Percentiles rank a stretch among this genome's conserved stretches.
Evolutionary conservation across 257 asterid genomes (phyloP).

Genomic region (Galeopsis tetrahit): DNA sequence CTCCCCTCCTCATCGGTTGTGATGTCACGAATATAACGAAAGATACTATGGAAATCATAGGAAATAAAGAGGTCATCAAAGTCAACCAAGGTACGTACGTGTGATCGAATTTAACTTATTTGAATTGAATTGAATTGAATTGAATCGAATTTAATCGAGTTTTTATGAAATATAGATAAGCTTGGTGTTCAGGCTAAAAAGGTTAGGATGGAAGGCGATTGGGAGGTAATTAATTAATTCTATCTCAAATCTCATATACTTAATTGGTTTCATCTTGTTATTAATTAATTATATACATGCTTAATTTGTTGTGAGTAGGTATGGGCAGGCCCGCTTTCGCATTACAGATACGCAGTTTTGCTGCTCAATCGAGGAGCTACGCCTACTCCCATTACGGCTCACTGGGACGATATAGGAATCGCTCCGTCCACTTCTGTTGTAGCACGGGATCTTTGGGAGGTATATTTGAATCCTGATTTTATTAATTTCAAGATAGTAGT

Average conservation of each 20-base stretch:
- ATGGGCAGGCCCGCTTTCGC: constrained; percentile 86
- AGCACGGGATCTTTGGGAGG: constrained; percentile 89
- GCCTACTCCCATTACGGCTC: constrained; percentile 50
- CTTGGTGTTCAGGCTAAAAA: constrained; percentile 80
- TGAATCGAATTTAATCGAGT: too few species aligned
- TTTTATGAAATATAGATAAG: constrained; percentile 49
- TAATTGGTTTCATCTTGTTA: neutral
- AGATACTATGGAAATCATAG: constrained; percentile 66
- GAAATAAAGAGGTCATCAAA: constrained; percentile 68
- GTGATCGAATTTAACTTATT: too few species aligned
- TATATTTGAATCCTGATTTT: neutral
- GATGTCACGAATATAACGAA: constrained; percentile 61
- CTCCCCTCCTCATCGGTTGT: constrained; percentile 85
- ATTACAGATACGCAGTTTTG: constrained; percentile 58
- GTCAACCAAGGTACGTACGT: constrained; percentile 64
- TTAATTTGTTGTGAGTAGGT: constrained; percentile 40
- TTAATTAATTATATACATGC: too few species aligned
- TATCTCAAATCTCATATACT: neutral
- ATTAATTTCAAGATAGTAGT: too few species aligned
- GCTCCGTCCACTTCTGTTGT: constrained; percentile 42
- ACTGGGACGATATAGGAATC: constrained; percentile 83
- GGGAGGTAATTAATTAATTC: constrained; percentile 51
- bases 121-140: too few species aligned
- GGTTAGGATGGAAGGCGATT: constrained; percentile 77
- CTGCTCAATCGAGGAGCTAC: constrained; percentile 66